Conservation (phyloP, 192 early-diverging fungal genomes). For the Rhizophagus sp. region DNA sequence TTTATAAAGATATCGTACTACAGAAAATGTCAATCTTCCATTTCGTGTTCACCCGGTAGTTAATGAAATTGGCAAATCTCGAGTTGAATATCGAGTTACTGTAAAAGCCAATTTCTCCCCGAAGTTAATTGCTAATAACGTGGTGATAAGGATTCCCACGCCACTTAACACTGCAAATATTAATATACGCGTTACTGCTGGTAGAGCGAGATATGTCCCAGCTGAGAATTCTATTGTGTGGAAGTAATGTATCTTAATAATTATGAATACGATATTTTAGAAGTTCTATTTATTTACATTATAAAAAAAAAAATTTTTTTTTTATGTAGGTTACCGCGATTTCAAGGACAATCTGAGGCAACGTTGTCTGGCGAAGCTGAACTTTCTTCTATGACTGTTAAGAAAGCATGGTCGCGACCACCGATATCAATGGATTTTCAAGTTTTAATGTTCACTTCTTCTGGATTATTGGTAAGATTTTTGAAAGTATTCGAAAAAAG, state of each 20-base stretch:
- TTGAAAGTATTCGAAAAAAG: constrained; percentile 98
- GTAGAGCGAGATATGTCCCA: constrained; percentile 95
- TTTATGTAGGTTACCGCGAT: constrained; percentile 73
- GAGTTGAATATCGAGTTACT: constrained; percentile 88
- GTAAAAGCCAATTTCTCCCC: constrained; percentile 87
- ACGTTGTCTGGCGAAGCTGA: constrained; percentile 82
- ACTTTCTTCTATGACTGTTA: constrained; percentile 78
- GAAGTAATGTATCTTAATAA: constrained; percentile 66
- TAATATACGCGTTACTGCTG: constrained; percentile 73
- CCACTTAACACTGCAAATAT: constrained; percentile 87
- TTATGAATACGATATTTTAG: neutral
- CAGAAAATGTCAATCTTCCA: constrained; percentile 94
- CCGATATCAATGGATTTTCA: constrained; percentile 95
- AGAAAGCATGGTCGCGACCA: constrained; percentile 91
- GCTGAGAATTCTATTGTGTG: constrained; percentile 93
- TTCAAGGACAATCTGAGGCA: constrained; percentile 89
- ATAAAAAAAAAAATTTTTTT: constrained; percentile 18
- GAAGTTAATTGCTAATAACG: constrained; percentile 89
- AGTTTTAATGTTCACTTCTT: constrained; percentile 96
- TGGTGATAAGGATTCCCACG: constrained; percentile 85
- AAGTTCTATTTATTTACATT: neutral
- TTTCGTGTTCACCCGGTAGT: constrained; percentile 95
- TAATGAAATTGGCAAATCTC: constrained; percentile 75
- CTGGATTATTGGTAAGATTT: constrained; percentile 93
- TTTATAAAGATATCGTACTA: constrained; percentile 75